A percentile compares a stretch with the other conserved stretches of the same genome.
These are phyloP conservation scores for Fonsecaea nubica DNA, from an alignment of 2,329 filamentous ascomycete genomes.

Conservation along the genomic window DNA sequence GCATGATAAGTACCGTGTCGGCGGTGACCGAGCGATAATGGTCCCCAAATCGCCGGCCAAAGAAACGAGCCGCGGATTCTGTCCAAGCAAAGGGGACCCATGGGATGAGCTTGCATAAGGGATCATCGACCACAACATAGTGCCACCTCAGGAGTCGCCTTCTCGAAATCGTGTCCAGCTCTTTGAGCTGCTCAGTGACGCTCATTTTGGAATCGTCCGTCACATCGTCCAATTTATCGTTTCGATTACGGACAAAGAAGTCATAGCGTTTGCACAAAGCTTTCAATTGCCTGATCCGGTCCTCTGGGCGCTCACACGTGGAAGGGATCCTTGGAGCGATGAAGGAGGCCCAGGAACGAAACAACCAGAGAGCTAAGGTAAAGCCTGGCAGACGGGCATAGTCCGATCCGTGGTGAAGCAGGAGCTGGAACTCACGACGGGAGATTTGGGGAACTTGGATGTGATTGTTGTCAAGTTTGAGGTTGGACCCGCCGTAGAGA, in stretches of 20 bases:
- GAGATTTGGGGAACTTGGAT: background rate
- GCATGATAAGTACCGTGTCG: constrained; percentile 32
- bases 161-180: background rate
- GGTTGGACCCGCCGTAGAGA: background rate
- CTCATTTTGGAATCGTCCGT: background rate
- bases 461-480: background rate
- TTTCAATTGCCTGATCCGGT: background rate
- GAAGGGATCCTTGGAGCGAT: background rate
- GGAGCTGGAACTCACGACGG: constrained; percentile 2
- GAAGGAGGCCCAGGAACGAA: background rate
- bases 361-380: background rate
- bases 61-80: background rate
- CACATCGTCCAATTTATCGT: background rate
- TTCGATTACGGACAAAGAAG: background rate
- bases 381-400: background rate
- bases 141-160: background rate
- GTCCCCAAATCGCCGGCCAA: background rate
- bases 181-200: background rate
- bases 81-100: background rate
- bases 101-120: constrained; percentile 5
- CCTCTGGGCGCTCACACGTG: background rate
- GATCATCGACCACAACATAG: background rate
- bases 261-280: background rate
- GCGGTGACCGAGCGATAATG: constrained; percentile 24
- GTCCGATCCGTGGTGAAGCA: background rate